Evolutionary conservation across 1,139 yeast species (phyloP), one percentile per base, ranked within the genome.

Genomic region (Ogataea hybrid): DNA sequence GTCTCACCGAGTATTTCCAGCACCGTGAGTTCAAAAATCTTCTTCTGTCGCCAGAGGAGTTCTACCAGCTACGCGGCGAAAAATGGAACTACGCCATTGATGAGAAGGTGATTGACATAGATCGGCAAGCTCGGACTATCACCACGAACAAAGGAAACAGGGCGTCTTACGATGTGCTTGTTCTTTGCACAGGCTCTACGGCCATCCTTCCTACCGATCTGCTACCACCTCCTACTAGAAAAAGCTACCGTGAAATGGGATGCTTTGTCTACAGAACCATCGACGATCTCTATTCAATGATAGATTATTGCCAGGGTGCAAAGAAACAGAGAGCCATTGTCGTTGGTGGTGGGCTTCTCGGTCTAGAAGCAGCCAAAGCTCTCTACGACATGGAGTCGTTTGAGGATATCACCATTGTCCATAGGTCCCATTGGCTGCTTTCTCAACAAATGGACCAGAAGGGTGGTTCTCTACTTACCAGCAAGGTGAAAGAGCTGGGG

Each of bases 311-410:
- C 29, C 58, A 53, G 5, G 31, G 32, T 2, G 35, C 47, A 6
- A 21, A 46, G 15, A 41, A 44, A 15, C 58, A 54, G 42, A 46
- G 57, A 21, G 65, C 67, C 1, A 49, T 62, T 17, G 65, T 63
- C 23, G 67, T 63, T 17, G 67, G 67, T 22, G 67, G 67, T 34
- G 67, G 67, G 8, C 47, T 63, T 5, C 48, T 63, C 5, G 67
- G 67, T 8, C 45, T 63, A 11, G 67, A 63, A 42, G 67, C 67
- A n/a, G 67, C 65, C 14, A 63, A 63, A 39, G 67, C 67, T 3
- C 48, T 63, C 18, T 46, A 52, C 9, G 67, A 63, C 37, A 56
- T 62, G 57, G 51, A 47, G 6, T 27, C 41, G 11, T 63, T 51
- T 37, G 61, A 58, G 21, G 49, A 57, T 28, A 53, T 63, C 32